A percentile compares a stretch with the other conserved stretches of the same genome.
Evolutionary conservation across 176 grass and related monocot genomes (phyloP).

Genomic region (Rhynchospora tenuis): DNA sequence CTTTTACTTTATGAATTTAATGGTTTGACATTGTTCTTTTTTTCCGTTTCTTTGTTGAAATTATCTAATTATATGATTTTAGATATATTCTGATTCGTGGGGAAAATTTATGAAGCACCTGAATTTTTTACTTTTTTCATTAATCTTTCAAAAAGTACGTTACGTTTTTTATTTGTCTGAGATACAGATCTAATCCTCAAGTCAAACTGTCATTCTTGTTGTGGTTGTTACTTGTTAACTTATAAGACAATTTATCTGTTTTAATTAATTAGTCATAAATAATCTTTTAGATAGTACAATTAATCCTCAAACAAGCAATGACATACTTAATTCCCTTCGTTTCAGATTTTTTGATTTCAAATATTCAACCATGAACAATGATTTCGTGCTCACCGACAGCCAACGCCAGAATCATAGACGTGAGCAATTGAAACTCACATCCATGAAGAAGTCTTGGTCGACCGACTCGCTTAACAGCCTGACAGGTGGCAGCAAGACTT

Average conservation of each 20-base stretch:
- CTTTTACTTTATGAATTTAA: background rate
- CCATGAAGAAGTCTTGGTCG: conserved; percentile 68
- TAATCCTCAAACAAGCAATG: background rate
- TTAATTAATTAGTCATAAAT: background rate
- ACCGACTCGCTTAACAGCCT: conserved; percentile 59
- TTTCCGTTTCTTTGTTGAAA: background rate
- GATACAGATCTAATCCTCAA: background rate
- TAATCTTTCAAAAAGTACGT: background rate
- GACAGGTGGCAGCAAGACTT: conserved; percentile 26
- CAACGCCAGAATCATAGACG: conserved; percentile 48
- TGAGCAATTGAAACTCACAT: conserved; percentile 24
- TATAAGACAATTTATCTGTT: background rate
- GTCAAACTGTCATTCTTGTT: background rate
- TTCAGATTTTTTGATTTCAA: background rate
- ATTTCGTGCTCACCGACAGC: conserved; percentile 60
- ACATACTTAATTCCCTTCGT: background rate
- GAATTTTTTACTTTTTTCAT: background rate
- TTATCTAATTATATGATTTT: background rate
- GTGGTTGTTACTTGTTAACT: background rate
- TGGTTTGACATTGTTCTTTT: background rate
- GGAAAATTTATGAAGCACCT: background rate
- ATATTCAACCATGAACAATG: conserved; percentile 34
- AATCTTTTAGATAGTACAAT: background rate
- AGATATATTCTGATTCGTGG: background rate
- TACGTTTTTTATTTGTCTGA: background rate